Evolutionary conservation across 257 asterid species (phyloP), one percentile per base, ranked within the genome.

Genomic region (Striga asiatica): DNA sequence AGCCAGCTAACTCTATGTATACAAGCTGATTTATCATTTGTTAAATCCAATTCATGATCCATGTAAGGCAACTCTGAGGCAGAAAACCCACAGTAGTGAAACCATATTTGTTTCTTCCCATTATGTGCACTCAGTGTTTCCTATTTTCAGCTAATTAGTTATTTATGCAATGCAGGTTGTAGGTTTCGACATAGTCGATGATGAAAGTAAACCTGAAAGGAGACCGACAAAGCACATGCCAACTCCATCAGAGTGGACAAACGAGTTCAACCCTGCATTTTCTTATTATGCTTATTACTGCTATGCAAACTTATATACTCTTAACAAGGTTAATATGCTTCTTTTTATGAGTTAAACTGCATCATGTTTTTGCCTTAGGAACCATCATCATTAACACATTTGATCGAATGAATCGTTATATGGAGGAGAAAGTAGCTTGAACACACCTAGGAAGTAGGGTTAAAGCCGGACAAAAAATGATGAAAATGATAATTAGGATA

Each of bases 171-270:
- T 67, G 43, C 79, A 85, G 97, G 97, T 89, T 56, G 97, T 89
- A 46, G 97, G 97, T 45, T 83, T 89, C 54, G 97, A 89, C 74
- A 69, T 89, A 59, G 97, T 89, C 37, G 97, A 89, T 81, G 97
- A 89, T 79, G 97, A 89, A 80, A 89, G 97, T 73, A 89, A 89
- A 69, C 97, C 95, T 2, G 97, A 89, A 76, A 83, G 97, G 69
- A 93, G 94, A 28, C 97, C 95, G 38, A 89, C 95, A 24, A 89
- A 89, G 74, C 97, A 89, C 72, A 89, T 89, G 97, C 94, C 97
- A 42, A 77, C 72, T 54, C 97, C 95, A 39, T 74, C 83, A 58
- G 85, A 89, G 57, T 89, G 97, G 97, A 89, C 97, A 4, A 89
- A 89, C 70, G 81, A 55, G 41, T 89, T 85, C 72, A 89, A 85